Conservation (phyloP, 2,329 filamentous ascomycete genomes). For the Penicillium sp. region DNA sequence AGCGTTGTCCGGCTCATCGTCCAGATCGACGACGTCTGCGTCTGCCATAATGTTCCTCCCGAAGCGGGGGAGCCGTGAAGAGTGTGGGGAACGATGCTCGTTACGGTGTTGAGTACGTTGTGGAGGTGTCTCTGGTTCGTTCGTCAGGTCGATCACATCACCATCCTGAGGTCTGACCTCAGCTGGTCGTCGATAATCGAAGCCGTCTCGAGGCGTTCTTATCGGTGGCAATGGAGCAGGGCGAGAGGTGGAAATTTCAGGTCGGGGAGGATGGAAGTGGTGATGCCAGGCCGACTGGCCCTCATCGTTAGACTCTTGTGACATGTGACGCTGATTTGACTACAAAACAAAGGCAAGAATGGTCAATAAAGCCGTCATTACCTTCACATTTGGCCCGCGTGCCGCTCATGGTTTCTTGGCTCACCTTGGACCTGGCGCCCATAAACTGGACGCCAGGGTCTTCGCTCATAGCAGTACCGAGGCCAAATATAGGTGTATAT, state of each 20-base stretch:
- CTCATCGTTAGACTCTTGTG: constrained; percentile 30
- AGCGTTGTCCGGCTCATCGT: constrained; percentile 31
- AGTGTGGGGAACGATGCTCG: constrained; percentile 14
- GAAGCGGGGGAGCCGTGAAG: constrained; percentile 36
- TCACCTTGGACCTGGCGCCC: constrained; percentile 42
- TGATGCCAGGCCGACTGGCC: constrained; percentile 29
- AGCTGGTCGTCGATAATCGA: constrained; percentile 56
- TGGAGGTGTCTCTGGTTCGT: constrained; percentile 44
- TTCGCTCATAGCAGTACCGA: constrained; percentile 37
- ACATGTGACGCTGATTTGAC: constrained; percentile 41
- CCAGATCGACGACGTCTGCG: constrained; percentile 41
- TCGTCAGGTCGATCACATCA: constrained; percentile 51
- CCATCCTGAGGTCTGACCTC: constrained; percentile 33
- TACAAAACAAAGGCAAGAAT: constrained; percentile 18
- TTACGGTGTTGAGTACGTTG: constrained; percentile 13
- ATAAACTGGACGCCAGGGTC: constrained; percentile 40
- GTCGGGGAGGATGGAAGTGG: constrained; percentile 28
- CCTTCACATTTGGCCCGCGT: constrained; percentile 27
- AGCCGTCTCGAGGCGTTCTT: constrained; percentile 55
- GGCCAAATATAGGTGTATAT: background rate
- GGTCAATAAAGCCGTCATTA: constrained; percentile 20
- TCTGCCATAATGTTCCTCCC: constrained; percentile 37
- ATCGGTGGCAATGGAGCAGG: constrained; percentile 33
- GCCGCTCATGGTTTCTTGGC: constrained; percentile 12
- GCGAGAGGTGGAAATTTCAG: constrained; percentile 16